Conservation (phyloP, 2,329 filamentous ascomycete genomes). For the Alternaria incomplexa region DNA sequence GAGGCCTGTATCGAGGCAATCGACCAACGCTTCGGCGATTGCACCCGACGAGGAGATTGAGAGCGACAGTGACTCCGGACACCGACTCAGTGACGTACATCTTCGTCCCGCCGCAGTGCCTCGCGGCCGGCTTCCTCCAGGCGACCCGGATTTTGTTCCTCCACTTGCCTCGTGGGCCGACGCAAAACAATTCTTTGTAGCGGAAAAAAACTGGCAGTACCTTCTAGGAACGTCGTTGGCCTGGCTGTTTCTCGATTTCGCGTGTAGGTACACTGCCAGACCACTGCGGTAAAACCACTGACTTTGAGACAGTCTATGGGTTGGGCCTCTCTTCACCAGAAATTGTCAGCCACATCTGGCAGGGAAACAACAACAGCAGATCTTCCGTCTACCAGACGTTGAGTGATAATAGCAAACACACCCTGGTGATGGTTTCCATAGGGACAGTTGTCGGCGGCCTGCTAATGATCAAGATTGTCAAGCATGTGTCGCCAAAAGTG, state of each 20-base stretch:
- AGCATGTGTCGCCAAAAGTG: slow-evolving; percentile 41
- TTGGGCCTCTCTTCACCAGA: slow-evolving; percentile 45
- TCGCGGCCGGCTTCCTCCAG: slow-evolving; percentile 22
- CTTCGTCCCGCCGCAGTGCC: slow-evolving; percentile 2
- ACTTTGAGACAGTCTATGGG: slow-evolving; percentile 33
- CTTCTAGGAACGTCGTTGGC: slow-evolving; percentile 45
- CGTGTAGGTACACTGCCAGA: slow-evolving; percentile 22
- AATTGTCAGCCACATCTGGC: slow-evolving; percentile 45
- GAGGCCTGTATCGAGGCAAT: slow-evolving; percentile 14
- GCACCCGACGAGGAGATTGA: slow-evolving; percentile 33
- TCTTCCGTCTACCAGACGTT: slow-evolving; percentile 31
- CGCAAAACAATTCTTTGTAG: slow-evolving; percentile 42
- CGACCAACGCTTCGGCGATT: slow-evolving; percentile 33
- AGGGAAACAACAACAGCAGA: slow-evolving; percentile 11
- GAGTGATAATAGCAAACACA: slow-evolving; percentile 39
- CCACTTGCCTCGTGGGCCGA: slow-evolving; percentile 42
- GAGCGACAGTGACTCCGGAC: slow-evolving; percentile 34
- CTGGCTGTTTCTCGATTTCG: slow-evolving; percentile 47
- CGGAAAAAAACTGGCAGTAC: slow-evolving; percentile 46
- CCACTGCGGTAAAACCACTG: neutral
- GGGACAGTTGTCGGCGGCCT: slow-evolving; percentile 39
- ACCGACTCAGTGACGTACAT: slow-evolving; percentile 14
- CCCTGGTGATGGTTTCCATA: slow-evolving; percentile 44
- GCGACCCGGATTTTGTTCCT: slow-evolving; percentile 56
- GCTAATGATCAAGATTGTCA: slow-evolving; percentile 44